Percentiles rank a stretch among this genome's conserved stretches.
phyloP scores from a whole-genome alignment of 2,329 filamentous ascomycete genomes.

The Penicillium oxalicum region DNA sequence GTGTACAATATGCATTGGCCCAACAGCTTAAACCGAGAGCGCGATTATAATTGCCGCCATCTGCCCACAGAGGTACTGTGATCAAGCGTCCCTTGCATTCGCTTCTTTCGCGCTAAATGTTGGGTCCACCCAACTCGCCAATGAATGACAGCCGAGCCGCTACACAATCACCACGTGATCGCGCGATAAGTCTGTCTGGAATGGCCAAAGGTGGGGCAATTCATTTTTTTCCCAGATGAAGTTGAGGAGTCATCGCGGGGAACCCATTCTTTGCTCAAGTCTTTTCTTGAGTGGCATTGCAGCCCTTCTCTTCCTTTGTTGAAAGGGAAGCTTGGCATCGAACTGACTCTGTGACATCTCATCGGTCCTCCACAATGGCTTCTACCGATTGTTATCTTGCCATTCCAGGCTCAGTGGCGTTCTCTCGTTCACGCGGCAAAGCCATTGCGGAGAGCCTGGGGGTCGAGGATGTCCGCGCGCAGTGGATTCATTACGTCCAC shows the following conservation, averaged over 20 bases:
- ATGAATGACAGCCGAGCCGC: not conserved
- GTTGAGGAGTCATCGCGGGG: slow-evolving; percentile 21
- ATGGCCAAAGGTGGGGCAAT: slow-evolving; percentile 21
- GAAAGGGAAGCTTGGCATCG: slow-evolving; percentile 12
- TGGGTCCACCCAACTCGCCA: not conserved
- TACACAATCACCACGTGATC: slow-evolving; percentile 17
- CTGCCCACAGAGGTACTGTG: too few relatives aligned
- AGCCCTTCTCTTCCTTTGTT: slow-evolving; percentile 18
- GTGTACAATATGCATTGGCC: too few relatives aligned
- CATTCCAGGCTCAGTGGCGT: slow-evolving; percentile 40
- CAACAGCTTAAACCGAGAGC: too few relatives aligned
- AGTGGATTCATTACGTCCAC: slow-evolving; percentile 60
- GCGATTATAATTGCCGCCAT: too few relatives aligned
- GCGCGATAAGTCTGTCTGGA: slow-evolving; percentile 17
- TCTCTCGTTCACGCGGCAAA: slow-evolving; percentile 42
- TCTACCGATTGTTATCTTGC: slow-evolving; percentile 30
- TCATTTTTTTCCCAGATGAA: slow-evolving; percentile 18
- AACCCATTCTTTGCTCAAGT: slow-evolving; percentile 17
- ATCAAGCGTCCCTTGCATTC: not conserved
- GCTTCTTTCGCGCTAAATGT: not conserved
- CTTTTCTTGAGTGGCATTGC: slow-evolving; percentile 20
- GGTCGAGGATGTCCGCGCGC: slow-evolving; percentile 40
- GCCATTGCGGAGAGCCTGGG: slow-evolving; percentile 40
- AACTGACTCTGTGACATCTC: slow-evolving; percentile 4
- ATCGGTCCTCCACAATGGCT: slow-evolving; percentile 28